Evolutionary conservation across 345 rosid species (phyloP), one percentile per base, ranked within the genome.

Genomic region (Anacardium occidentale): DNA sequence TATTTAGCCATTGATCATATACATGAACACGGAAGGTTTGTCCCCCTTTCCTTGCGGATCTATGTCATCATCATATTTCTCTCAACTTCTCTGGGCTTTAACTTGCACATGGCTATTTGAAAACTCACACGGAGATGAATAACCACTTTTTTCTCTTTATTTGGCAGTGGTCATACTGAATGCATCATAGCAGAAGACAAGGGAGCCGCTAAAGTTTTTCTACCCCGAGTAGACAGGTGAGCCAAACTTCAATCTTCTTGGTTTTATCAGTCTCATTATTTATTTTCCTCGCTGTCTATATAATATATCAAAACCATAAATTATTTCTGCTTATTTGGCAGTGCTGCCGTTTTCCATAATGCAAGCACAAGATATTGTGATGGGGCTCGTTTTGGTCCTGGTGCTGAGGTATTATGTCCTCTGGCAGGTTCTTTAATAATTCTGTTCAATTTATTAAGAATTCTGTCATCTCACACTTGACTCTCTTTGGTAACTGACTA

Each of bases 281-380:
- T 25, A 18, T 50, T 62, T 21, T 59, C 26, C 25, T 71, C 51
- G 20, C 15, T 14, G 55, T 10, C 9, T 60, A 22, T 50, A 26
- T 37, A 6, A 37, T 37, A 37, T 37, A n/a, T n/a, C 37, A 5
- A 37, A 6, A 37, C 8, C 5, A 37, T 7, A 37, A 6, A 5
- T 37, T 37, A 7, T 68, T 56, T 15, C 24, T 69, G 7, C 68
- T 60, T 66, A 5, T 63, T 74, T 78, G 74, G 47, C 88, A 93
- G 99, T 69, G 98, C 99, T 85, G 98, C 98, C 79, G 99, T 96
- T 73, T 93, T 96, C 75, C 99, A 93, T 77, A 96, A 96, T 61
- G 98, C 97, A 71, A 93, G 98, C 86, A 88, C 98, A 25, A 90
- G 99, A 81, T 96, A 93, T 74, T 91, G 93, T 42, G 99, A 96